Percentiles rank a stretch among this genome's conserved stretches.
Evolutionary conservation across 2,329 filamentous ascomycete species (phyloP).

Genomic region (Emydomyces testavorans): DNA sequence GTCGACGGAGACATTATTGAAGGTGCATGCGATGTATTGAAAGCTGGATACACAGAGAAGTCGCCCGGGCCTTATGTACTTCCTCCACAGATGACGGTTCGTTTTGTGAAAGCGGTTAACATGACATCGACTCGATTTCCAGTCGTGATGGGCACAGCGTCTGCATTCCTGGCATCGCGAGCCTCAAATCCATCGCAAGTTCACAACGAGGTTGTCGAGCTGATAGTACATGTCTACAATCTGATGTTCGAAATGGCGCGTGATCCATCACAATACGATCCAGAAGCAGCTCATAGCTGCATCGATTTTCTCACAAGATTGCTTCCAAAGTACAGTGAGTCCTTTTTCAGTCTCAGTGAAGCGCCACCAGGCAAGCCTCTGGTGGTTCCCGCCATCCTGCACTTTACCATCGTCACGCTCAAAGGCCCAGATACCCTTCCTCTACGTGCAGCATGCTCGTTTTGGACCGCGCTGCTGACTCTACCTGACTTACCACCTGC

Average conservation of each 20-base stretch:
- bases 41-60: conserved; percentile 36
- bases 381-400: conserved; percentile 28
- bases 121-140: conserved; percentile 19
- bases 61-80: conserved; percentile 35
- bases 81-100: conserved; percentile 30
- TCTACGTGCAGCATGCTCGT: conserved; percentile 36
- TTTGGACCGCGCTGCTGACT: conserved; percentile 33
- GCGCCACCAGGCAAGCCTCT: conserved; percentile 20
- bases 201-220: conserved; percentile 25
- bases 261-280: conserved; percentile 29
- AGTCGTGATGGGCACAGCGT: conserved; percentile 36
- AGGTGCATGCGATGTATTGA: conserved; percentile 37
- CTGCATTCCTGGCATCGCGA: conserved; percentile 37
- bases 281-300: conserved; percentile 34
- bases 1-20: conserved; percentile 35
- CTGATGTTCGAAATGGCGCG: conserved; percentile 30
- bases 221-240: conserved; percentile 32
- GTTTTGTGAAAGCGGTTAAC: conserved; percentile 33
- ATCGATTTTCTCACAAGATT: conserved; percentile 37
- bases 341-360: conserved; percentile 28
- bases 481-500: conserved; percentile 21
- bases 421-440: conserved; percentile 35
- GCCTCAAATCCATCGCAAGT: conserved; percentile 27
- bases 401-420: conserved; percentile 33
- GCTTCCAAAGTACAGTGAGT: conserved; percentile 32